phyloP scores from a whole-genome alignment of 257 asterid genomes.

The Anisodus tanguticus region DNA sequence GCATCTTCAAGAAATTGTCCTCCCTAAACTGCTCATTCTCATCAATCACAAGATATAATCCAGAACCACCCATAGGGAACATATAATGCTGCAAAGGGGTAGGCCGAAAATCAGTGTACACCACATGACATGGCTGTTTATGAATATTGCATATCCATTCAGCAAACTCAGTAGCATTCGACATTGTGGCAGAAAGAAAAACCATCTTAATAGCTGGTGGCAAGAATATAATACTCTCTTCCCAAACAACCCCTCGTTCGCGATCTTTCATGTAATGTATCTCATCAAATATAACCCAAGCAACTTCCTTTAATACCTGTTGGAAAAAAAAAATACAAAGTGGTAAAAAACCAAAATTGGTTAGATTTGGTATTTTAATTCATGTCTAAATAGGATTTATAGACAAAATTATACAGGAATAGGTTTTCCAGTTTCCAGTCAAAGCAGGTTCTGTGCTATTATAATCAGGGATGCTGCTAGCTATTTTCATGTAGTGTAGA shows the following conservation, averaged over 20 bases:
- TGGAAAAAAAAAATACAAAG: too few species aligned
- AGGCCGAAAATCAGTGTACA: conserved; percentile 95
- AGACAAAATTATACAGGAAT: too few species aligned
- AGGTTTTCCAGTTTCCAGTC: too few species aligned
- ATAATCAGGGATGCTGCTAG: too few species aligned
- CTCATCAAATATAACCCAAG: conserved; percentile 99
- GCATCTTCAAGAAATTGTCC: conserved; percentile 80
- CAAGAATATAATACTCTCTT: conserved; percentile 92
- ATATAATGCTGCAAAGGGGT: conserved; percentile 96
- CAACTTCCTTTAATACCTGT: conserved; percentile 89
- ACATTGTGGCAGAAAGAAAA: conserved; percentile 96
- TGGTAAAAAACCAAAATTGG: too few species aligned
- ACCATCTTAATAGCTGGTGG: conserved; percentile 99
- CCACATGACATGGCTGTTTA: conserved; percentile 97
- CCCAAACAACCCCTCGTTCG: conserved; percentile 99
- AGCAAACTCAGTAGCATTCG: conserved; percentile 97
- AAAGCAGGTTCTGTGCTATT: too few species aligned
- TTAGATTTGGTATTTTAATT: too few species aligned
- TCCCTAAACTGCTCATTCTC: conserved; percentile 94
- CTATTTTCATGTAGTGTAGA: too few species aligned
- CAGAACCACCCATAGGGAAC: conserved; percentile 93
- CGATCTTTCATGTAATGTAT: conserved; percentile 99
- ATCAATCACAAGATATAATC: conserved; percentile 93
- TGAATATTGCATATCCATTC: conserved; percentile 96
- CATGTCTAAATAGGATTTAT: too few species aligned